Conservation (phyloP, 331 rosid genomes). For the Malus hybrid region DNA sequence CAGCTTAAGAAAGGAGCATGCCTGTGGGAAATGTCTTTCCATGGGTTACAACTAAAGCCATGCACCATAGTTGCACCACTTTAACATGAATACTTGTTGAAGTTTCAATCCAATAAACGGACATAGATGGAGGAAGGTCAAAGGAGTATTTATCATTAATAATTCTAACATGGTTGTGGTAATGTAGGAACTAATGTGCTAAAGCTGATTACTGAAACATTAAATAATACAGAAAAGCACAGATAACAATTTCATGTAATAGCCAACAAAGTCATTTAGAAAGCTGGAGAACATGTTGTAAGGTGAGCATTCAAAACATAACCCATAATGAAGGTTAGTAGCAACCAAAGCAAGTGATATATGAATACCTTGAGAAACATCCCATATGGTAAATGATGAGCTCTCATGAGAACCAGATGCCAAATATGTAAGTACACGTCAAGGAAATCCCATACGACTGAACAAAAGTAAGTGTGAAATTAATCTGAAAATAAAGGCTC, state of each 20-base stretch:
- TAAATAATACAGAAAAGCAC: neutral
- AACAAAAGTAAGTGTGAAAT: neutral
- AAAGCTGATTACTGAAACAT: neutral
- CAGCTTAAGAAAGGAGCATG: neutral
- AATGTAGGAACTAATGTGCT: neutral
- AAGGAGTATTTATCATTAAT: neutral
- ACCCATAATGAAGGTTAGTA: neutral
- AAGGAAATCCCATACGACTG: conserved; percentile 34
- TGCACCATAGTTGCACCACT: too few species aligned
- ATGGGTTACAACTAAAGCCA: neutral
- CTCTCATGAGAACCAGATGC: conserved; percentile 89
- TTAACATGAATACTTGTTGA: neutral
- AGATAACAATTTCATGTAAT: neutral
- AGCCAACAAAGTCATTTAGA: neutral
- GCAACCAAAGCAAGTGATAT: neutral
- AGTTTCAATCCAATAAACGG: neutral
- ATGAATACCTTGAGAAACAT: conserved; percentile 79
- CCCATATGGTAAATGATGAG: conserved; percentile 87
- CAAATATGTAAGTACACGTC: conserved; percentile 56
- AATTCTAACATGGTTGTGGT: neutral
- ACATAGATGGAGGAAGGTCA: neutral
- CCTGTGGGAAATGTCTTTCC: neutral
- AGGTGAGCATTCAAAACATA: too few species aligned
- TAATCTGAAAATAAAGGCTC: neutral
- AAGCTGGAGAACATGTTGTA: neutral